These are phyloP conservation scores for Mycocentrospora acerina DNA, from an alignment of 2,329 filamentous ascomycete species.

Conservation along the genomic window DNA sequence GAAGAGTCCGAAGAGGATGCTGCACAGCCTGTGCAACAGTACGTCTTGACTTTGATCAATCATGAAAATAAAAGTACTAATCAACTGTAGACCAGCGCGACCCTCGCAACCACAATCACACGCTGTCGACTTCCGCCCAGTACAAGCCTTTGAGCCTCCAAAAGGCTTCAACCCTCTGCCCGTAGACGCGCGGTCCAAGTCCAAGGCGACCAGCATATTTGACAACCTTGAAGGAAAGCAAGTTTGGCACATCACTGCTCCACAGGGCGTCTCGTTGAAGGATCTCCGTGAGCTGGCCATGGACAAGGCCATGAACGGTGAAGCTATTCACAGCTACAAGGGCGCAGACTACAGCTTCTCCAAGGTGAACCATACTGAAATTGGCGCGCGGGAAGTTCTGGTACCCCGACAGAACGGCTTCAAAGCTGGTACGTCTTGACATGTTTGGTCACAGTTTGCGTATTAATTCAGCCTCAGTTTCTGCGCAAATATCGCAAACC, in stretches of 20 bases:
- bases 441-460: not conserved
- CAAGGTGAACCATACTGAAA: conserved; percentile 53
- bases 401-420: conserved; percentile 62
- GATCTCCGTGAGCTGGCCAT: conserved; percentile 66
- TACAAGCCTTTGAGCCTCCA: conserved; percentile 40
- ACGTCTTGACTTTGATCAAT: conserved; percentile 5
- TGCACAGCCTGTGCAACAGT: conserved; percentile 16
- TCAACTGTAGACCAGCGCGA: conserved; percentile 6
- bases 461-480: conserved; percentile 21
- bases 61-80: not conserved
- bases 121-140: conserved; percentile 37
- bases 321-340: conserved; percentile 62
- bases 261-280: conserved; percentile 67
- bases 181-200: conserved; percentile 46
- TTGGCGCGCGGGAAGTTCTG: conserved; percentile 60
- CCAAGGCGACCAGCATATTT: conserved; percentile 52
- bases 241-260: conserved; percentile 78
- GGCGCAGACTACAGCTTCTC: conserved; percentile 64
- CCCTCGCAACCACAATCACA: conserved; percentile 23
- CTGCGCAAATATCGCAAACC: conserved; percentile 54
- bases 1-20: conserved; percentile 30
- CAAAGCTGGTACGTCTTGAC: conserved; percentile 51
- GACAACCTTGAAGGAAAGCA: conserved; percentile 68
- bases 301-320: conserved; percentile 55
- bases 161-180: conserved; percentile 52